A percentile compares a stretch with the other conserved stretches of the same genome.
Evolutionary conservation across 768 basidiomycete species (phyloP).

Genomic region (Neoboletus magnificus): DNA sequence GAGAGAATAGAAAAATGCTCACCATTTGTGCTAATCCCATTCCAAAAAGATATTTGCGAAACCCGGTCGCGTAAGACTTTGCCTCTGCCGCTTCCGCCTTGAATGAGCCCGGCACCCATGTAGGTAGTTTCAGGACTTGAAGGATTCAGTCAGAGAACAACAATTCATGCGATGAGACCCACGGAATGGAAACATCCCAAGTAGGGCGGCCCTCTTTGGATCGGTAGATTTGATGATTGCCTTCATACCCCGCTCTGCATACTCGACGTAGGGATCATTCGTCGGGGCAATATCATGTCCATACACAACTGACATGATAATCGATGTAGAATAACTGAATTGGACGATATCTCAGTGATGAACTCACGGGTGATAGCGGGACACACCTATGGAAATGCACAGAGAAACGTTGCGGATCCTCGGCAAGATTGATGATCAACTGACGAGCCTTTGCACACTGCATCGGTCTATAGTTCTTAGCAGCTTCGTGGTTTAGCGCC

Average conservation of each 20-base stretch:
- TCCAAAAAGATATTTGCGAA: constrained; percentile 19
- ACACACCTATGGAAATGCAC: constrained; percentile 28
- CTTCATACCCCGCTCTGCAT: constrained; percentile 15
- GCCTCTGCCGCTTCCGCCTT: constrained; percentile 18
- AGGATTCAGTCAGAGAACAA: background rate
- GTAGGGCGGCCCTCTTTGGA: constrained; percentile 21
- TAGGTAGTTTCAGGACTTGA: constrained; percentile 23
- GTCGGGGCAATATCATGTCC: constrained; percentile 19
- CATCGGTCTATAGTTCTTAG: constrained; percentile 30
- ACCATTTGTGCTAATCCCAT: constrained; percentile 25
- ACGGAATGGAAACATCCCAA: constrained; percentile 28
- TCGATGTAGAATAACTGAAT: constrained; percentile 26
- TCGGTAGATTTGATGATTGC: constrained; percentile 15
- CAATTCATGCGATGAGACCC: background rate
- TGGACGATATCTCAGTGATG: background rate
- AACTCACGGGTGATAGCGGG: background rate
- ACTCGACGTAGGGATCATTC: constrained; percentile 22
- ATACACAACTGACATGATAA: constrained; percentile 27
- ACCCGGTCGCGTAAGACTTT: constrained; percentile 15
- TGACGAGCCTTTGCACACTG: constrained; percentile 33
- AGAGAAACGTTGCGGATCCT: constrained; percentile 26
- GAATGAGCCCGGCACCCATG: constrained; percentile 26
- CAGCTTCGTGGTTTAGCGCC: constrained; percentile 28
- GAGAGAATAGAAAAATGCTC: background rate
- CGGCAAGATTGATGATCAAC: constrained; percentile 32